phyloP scores from a whole-genome alignment of 805 yeast species.

The Metschnikowia similis region DNA sequence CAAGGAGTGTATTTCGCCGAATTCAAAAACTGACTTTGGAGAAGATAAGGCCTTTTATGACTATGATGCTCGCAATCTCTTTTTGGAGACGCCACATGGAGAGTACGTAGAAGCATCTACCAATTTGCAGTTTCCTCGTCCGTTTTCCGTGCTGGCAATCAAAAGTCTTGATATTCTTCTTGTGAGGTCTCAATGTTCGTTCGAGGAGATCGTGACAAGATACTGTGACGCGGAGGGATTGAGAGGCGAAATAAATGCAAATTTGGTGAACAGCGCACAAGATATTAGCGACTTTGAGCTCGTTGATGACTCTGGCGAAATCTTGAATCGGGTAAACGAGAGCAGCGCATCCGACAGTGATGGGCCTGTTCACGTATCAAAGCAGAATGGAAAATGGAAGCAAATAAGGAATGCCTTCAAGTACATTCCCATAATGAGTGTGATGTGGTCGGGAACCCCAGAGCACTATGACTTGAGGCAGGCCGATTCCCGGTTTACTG shows the following conservation, averaged over 20 bases:
- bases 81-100: constrained; percentile 1
- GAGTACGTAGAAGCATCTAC: background rate
- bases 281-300: background rate
- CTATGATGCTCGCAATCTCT: background rate
- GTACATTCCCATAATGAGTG: constrained; percentile 27
- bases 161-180: constrained; percentile 32
- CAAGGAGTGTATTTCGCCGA: background rate
- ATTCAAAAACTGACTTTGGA: background rate
- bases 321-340: background rate
- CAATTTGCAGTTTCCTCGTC: constrained; percentile 26
- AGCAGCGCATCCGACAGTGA: background rate
- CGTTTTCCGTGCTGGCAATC: constrained; percentile 29
- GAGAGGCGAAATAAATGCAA: background rate
- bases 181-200: constrained; percentile 24
- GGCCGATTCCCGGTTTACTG: constrained; percentile 46
- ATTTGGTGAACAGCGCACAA: background rate
- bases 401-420: constrained; percentile 22
- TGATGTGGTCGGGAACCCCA: constrained; percentile 56
- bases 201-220: constrained; percentile 24
- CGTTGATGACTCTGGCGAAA: background rate
- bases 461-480: constrained; percentile 49
- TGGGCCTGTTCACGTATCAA: background rate
- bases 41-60: background rate
- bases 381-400: constrained; percentile 10
- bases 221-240: constrained; percentile 15